These are phyloP conservation scores for Syzygium aqueum DNA, from an alignment of 345 rosid genomes.

Conservation along the genomic window DNA sequence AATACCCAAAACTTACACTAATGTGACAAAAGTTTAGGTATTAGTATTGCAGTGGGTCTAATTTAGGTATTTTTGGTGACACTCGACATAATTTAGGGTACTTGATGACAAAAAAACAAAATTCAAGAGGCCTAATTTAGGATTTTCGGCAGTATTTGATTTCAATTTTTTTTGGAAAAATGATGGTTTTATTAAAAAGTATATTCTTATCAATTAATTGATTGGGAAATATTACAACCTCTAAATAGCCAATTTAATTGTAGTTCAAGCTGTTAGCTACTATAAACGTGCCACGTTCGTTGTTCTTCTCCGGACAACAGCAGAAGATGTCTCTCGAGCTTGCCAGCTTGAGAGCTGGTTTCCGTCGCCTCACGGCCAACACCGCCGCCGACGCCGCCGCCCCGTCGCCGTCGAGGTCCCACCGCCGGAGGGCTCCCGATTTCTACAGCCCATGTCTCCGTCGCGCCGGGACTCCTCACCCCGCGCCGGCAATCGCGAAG, in stretches of 20 bases:
- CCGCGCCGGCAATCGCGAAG: not conserved
- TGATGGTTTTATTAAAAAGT: not conserved
- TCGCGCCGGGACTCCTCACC: not conserved
- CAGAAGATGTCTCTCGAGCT: slow-evolving; percentile 2
- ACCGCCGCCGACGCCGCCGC: not conserved
- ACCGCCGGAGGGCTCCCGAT: not conserved
- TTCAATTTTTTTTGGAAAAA: not conserved
- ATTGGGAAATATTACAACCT: not conserved
- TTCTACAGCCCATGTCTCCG: not conserved
- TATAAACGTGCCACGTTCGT: not conserved
- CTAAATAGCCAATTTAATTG: not conserved
- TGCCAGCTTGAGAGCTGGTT: not conserved
- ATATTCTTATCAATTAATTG: not conserved
- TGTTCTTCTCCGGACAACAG: not conserved
- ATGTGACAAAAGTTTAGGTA: not conserved
- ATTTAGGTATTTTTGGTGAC: not conserved
- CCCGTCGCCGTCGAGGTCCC: not conserved
- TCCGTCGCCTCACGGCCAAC: not conserved
- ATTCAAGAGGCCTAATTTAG: accelerated
- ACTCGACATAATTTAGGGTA: not conserved
- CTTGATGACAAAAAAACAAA: not conserved
- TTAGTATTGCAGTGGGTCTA: accelerated
- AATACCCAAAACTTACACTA: not conserved
- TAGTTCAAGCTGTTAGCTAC: not conserved
- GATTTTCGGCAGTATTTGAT: not conserved